A percentile compares a stretch with the other conserved stretches of the same genome.
Conservation (phyloP, 2,329 filamentous ascomycete genomes). For the Tetracladium maxilliforme region DNA sequence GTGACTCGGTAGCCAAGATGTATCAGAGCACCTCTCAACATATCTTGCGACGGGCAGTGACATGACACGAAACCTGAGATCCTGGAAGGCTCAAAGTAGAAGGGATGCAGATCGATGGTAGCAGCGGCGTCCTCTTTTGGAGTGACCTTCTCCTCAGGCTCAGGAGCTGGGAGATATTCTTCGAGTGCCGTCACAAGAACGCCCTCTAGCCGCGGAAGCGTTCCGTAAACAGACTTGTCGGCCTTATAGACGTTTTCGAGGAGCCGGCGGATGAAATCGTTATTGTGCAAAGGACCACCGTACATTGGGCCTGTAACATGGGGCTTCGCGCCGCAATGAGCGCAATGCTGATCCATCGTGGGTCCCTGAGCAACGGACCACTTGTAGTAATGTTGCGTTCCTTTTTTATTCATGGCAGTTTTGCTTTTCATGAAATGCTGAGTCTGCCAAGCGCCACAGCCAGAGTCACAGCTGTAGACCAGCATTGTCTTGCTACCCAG, state of each 20-base stretch:
- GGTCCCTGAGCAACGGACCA: conserved; percentile 62
- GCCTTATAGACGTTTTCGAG: conserved; percentile 56
- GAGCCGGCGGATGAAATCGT: conserved; percentile 67
- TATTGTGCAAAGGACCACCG: conserved; percentile 74
- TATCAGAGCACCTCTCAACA: conserved; percentile 67
- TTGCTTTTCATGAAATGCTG: conserved; percentile 65
- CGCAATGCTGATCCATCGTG: conserved; percentile 48
- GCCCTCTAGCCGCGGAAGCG: conserved; percentile 67
- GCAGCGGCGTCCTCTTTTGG: conserved; percentile 37
- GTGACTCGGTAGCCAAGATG: conserved; percentile 71
- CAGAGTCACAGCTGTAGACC: conserved; percentile 78
- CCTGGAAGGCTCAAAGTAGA: conserved; percentile 69
- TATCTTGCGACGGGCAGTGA: conserved; percentile 62
- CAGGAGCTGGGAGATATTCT: conserved; percentile 29
- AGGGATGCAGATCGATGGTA: conserved; percentile 63
- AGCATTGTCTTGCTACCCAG: conserved; percentile 84
- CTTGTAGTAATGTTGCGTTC: conserved; percentile 58
- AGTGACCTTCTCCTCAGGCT: conserved; percentile 6
- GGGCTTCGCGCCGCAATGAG: conserved; percentile 74
- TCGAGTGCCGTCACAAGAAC: conserved; percentile 85
- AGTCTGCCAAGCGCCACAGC: conserved; percentile 83
- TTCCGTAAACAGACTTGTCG: conserved; percentile 60
- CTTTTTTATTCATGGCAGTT: conserved; percentile 53
- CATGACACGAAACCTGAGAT: conserved; percentile 69
- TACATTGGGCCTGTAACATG: conserved; percentile 94